Percentiles rank a stretch among this genome's conserved stretches.
Conservation (phyloP, 73 alveolate species). For the Uronychia setigera region DNA sequence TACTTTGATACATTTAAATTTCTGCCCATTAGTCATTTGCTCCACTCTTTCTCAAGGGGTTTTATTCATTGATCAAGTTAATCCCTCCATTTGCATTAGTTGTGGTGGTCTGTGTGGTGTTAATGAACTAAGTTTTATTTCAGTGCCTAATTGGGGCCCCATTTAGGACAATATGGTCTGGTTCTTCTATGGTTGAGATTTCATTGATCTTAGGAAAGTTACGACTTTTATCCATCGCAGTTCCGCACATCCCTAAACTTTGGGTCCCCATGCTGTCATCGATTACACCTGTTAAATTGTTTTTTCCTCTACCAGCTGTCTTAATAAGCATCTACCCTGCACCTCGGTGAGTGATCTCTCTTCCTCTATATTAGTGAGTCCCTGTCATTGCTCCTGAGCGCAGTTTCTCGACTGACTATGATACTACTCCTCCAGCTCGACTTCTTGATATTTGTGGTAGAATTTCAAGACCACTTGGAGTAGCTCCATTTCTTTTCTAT, state of each 20-base stretch:
- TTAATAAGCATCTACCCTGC: neutral
- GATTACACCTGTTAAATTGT: neutral
- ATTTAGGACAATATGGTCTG: neutral
- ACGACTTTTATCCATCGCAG: neutral
- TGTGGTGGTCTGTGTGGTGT: no score
- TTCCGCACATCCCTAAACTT: neutral
- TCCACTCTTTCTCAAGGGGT: neutral
- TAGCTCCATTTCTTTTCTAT: no score
- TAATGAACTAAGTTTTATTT: neutral
- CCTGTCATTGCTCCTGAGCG: neutral
- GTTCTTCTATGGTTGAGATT: neutral
- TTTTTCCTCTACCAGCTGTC: neutral
- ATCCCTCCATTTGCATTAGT: neutral
- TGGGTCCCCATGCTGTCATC: no score
- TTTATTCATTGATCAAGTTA: neutral
- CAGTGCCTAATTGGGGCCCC: neutral
- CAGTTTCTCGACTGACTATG: neutral
- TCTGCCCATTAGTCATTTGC: neutral
- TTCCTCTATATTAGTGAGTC: neutral
- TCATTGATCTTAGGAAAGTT: neutral
- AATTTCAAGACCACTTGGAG: no score
- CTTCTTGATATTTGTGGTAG: neutral
- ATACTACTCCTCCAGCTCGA: neutral
- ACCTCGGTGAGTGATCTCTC: neutral
- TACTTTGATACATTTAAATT: neutral